Conservation (phyloP, 805 yeast genomes). For the Grigorovia humatica region DNA sequence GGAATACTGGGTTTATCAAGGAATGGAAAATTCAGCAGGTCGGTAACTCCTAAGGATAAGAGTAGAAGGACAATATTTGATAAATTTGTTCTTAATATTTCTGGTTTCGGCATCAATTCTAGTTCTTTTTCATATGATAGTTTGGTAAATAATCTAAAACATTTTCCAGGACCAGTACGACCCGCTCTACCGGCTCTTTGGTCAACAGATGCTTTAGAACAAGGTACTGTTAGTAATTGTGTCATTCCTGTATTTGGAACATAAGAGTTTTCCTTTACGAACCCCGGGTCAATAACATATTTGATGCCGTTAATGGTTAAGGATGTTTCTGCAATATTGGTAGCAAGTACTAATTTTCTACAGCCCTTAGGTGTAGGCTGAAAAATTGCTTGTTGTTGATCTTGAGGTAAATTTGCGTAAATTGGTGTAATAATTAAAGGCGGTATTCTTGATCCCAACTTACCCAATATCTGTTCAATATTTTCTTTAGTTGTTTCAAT, state of each 20-base stretch:
- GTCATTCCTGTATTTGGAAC: conserved; percentile 87
- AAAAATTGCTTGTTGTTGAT: conserved; percentile 69
- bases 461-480: conserved; percentile 51
- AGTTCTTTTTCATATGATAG: conserved; percentile 59
- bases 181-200: conserved; percentile 99
- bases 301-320: conserved; percentile 93
- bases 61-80: conserved; percentile 66
- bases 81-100: conserved; percentile 77
- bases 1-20: conserved; percentile 81
- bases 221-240: conserved; percentile 72
- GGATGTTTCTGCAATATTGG: conserved; percentile 96
- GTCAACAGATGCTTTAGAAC: conserved; percentile 90
- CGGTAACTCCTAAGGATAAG: conserved; percentile 76
- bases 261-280: conserved; percentile 82
- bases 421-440: conserved; percentile 74
- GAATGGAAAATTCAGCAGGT: conserved; percentile 73
- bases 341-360: conserved; percentile 85
- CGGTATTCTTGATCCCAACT: conserved; percentile 48
- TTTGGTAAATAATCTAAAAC: conserved; percentile 81
- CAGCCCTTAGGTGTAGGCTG: conserved; percentile 74
- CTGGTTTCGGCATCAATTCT: conserved; percentile 76
- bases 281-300: conserved; percentile 91
- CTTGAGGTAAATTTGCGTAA: conserved; percentile 84
- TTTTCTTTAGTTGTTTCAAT: conserved; percentile 75
- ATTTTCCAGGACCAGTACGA: conserved; percentile 93